Evolutionary conservation across 495 filamentous ascomycete species (phyloP).

Genomic region (Penicillium canariense): DNA sequence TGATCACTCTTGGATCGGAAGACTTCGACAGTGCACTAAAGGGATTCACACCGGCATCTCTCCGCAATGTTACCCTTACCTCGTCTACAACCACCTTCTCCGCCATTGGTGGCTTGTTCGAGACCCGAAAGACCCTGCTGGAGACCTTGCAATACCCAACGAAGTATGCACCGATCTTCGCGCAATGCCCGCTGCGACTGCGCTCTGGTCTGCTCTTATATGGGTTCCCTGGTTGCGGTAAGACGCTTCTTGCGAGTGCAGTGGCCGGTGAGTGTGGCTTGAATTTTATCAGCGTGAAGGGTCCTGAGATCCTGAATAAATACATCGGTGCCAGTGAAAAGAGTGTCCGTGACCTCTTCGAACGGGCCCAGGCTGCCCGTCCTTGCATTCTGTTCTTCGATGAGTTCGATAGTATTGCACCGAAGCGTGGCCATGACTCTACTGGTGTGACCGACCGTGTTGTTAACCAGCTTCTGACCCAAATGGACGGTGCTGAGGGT

Average conservation of each 20-base stretch:
- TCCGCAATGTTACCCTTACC: constrained; percentile 91
- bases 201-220: constrained; percentile 91
- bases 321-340: constrained; percentile 98
- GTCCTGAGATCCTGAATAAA: constrained; percentile 96
- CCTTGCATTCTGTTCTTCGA: constrained; percentile 97
- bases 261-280: constrained; percentile 94
- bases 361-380: constrained; percentile 81
- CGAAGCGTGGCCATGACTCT: constrained; percentile 93
- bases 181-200: constrained; percentile 86
- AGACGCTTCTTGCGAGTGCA: constrained; percentile 88
- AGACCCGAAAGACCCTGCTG: constrained; percentile 80
- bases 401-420: constrained; percentile 96
- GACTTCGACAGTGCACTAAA: constrained; percentile 84
- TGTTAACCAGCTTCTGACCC: constrained; percentile 94
- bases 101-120: constrained; percentile 83
- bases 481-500: constrained; percentile 98
- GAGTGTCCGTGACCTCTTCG: constrained; percentile 89
- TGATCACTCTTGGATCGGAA: constrained; percentile 59
- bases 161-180: constrained; percentile 96
- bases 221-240: constrained; percentile 93
- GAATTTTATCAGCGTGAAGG: constrained; percentile 98
- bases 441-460: constrained; percentile 98
- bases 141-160: constrained; percentile 97
- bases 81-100: constrained; percentile 83
- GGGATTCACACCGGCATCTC: constrained; percentile 90